Evolutionary conservation across 2,329 filamentous ascomycete genomes (phyloP).

Genomic region (Parafenestella ontariensis): DNA sequence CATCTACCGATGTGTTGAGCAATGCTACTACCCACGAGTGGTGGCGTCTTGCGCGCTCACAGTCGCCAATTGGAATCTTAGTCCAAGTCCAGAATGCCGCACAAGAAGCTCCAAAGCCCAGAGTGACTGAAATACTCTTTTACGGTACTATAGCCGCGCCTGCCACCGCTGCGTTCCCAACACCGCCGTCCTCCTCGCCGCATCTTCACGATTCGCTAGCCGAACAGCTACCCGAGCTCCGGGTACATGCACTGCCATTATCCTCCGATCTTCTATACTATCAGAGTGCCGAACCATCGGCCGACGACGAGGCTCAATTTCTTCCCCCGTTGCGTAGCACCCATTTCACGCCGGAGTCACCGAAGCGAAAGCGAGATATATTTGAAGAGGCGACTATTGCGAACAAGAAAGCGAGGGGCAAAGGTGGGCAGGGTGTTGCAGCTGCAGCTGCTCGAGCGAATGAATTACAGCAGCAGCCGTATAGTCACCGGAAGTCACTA

Average conservation of each 20-base stretch:
- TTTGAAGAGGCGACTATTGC: conserved; percentile 58
- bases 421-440: conserved; percentile 53
- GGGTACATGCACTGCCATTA: conserved; percentile 52
- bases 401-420: conserved; percentile 50
- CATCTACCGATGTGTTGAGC: conserved; percentile 1
- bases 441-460: conserved; percentile 50
- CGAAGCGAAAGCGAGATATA: conserved; percentile 54
- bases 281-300: background rate
- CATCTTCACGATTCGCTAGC: conserved; percentile 11
- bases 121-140: conserved; percentile 55
- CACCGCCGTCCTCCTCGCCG: conserved; percentile 44
- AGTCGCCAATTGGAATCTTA: conserved; percentile 52
- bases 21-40: conserved; percentile 29
- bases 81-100: conserved; percentile 33
- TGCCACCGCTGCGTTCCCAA: conserved; percentile 28
- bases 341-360: conserved; percentile 27
- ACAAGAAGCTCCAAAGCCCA: conserved; percentile 9
- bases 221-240: conserved; percentile 34
- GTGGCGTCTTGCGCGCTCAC: conserved; percentile 47
- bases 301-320: conserved; percentile 41
- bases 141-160: conserved; percentile 48
- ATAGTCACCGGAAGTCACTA: conserved; percentile 42
- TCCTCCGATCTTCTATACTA: conserved; percentile 51
- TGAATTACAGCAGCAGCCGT: conserved; percentile 32
- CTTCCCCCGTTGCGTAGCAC: conserved; percentile 36